These are phyloP conservation scores for Schizophyllum commune DNA, from an alignment of 1,284 basidiomycete genomes.

Conservation along the genomic window DNA sequence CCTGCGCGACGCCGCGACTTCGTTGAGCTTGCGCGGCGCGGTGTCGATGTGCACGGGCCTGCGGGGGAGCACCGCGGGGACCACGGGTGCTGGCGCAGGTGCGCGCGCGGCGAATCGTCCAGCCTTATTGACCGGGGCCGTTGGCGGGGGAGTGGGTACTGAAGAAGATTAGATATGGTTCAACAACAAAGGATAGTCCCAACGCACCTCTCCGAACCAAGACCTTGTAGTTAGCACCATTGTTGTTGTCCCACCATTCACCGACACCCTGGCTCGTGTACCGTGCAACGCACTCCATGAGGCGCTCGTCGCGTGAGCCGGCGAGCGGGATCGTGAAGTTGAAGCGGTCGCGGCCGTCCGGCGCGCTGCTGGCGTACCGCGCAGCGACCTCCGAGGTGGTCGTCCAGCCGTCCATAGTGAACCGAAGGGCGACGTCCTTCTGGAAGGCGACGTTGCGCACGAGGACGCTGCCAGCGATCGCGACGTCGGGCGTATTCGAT, in stretches of 20 bases:
- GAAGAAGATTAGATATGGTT: background rate
- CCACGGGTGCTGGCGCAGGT: background rate
- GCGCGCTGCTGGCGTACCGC: constrained; percentile 40
- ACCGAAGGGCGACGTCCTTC: constrained; percentile 82
- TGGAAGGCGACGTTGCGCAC: constrained; percentile 84
- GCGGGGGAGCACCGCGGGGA: background rate
- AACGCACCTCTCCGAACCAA: constrained; percentile 30
- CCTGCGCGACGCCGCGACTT: too few species aligned
- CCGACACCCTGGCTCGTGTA: constrained; percentile 37
- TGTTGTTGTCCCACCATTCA: constrained; percentile 89
- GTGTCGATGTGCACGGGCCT: background rate
- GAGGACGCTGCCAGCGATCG: constrained; percentile 60
- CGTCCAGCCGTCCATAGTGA: constrained; percentile 91
- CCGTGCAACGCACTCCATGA: constrained; percentile 58
- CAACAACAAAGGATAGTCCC: background rate
- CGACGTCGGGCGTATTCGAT: constrained; percentile 40
- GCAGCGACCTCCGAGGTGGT: constrained; percentile 85
- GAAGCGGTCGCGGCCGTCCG: constrained; percentile 47
- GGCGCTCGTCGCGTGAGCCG: constrained; percentile 52
- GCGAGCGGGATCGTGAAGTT: constrained; percentile 60
- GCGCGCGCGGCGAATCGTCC: background rate
- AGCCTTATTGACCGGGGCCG: background rate
- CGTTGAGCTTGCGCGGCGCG: too few species aligned
- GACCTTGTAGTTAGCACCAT: constrained; percentile 71
- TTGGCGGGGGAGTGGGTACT: background rate